phyloP scores from a whole-genome alignment of 768 basidiomycete species.

The Krasilnikovozyma curviuscula region DNA sequence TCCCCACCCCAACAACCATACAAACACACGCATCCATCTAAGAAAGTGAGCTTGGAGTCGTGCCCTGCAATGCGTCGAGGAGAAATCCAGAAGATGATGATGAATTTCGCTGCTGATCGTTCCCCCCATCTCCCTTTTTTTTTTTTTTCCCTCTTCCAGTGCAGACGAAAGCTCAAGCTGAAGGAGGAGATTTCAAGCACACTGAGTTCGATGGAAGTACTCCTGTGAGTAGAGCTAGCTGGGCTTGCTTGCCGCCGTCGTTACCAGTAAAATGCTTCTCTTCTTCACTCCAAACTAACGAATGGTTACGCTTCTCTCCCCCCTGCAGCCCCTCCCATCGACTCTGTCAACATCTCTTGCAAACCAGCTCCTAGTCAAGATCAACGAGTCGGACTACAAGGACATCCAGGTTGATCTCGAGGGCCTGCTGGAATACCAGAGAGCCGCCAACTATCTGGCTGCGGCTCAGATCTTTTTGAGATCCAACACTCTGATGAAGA shows the following conservation, averaged over 20 bases:
- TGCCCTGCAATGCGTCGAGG: too few species aligned
- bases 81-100: too few species aligned
- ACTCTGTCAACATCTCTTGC: too few species aligned
- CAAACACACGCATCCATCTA: too few species aligned
- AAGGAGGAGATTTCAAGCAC: slow-evolving; percentile 11
- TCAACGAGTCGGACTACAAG: not conserved
- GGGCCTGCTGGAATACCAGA: slow-evolving; percentile 23
- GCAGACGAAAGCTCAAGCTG: not conserved
- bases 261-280: slow-evolving; percentile 8
- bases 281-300: too few species aligned
- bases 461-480: slow-evolving; percentile 71
- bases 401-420: slow-evolving; percentile 17
- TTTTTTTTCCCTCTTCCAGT: not conserved
- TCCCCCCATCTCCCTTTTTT: not conserved
- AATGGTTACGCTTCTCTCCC: too few species aligned
- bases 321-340: too few species aligned
- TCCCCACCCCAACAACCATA: too few species aligned
- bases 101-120: too few species aligned
- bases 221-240: slow-evolving; percentile 3
- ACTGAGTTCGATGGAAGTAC: slow-evolving; percentile 10
- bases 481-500: slow-evolving; percentile 47
- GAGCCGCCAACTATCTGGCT: slow-evolving; percentile 22
- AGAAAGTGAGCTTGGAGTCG: too few species aligned
- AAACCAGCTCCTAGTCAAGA: not conserved
- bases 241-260: not conserved